Base-by-base conservation (phyloP, 306 rosid genomes). In the Mucuna pruriens region DNA sequence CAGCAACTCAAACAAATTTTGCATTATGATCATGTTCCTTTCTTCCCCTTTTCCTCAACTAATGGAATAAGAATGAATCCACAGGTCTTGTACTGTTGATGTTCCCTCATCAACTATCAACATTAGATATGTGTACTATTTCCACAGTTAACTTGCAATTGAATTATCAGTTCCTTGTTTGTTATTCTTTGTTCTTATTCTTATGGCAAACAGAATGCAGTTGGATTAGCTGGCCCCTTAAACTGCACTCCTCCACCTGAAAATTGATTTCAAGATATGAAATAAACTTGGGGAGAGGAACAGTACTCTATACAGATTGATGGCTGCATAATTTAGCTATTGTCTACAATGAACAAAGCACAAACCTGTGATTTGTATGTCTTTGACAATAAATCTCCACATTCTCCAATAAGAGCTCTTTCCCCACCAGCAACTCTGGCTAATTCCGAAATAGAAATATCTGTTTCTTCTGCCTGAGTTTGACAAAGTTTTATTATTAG, bases 191-290 rank as follows among this genome's bases (percentile, higher is more conserved):
- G 22, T 61, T 46, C 57, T 69, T 67, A 68, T 81, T 55, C 48
- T 81, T 60, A 23, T 75, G 78, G 77, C 69, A 46, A 57, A 75
- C 7, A 2, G 78, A 69, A 82, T 83, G 82, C 48, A 85, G 80
- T 83, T 94, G 97, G 25, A 94, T 88, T 42, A 88, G 78, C 31
- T 89, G 98, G 26, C 92, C 86, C 87, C 92, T 89, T 84, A 91
- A 88, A 85, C 94, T 90, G 84, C 90, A 87, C 82, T 94, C 98
- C 55, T 94, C 92, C 79, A 94, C 91, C 94, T 93, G 89, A 88
- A 77, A 86, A 85, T 48, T 31, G 68, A 22, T 52, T 79, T 75
- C 72, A 52, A 65, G 42, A 63, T 71, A 38, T 76, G 19, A 67
- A 57, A 65, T 42, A 72, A 52, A 55, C 72, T 63, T 66, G 57